Evolutionary conservation across 176 grass and related monocot genomes (phyloP).

Genomic region (Raddia distichophylla): DNA sequence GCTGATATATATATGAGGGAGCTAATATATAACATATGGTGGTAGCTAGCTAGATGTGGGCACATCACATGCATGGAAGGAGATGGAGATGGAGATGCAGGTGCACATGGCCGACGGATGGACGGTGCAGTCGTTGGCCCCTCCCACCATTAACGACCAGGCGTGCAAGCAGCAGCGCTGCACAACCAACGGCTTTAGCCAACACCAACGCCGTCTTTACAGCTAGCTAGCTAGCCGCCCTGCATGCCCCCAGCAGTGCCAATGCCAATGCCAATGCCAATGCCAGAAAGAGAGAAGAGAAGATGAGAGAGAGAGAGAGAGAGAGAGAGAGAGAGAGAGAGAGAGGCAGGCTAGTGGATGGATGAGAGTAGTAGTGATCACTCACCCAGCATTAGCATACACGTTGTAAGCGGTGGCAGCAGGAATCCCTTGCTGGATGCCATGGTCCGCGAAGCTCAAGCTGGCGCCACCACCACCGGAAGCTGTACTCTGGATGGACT

Average conservation of each 20-base stretch:
- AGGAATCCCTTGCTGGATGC: constrained; percentile 56
- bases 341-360: not conserved
- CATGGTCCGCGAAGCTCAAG: constrained; percentile 47
- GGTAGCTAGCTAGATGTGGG: constrained; percentile 5
- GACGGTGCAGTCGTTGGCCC: constrained; percentile 60
- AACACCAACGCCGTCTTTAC: constrained; percentile 45
- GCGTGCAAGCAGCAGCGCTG: constrained; percentile 6
- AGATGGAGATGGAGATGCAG: constrained; percentile 36
- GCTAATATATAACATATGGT: not conserved
- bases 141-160: constrained; percentile 53
- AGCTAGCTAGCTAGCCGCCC: constrained; percentile 38
- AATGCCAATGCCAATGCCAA: too few species aligned
- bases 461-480: constrained; percentile 38
- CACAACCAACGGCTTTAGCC: constrained; percentile 39
- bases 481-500: constrained; percentile 37
- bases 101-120: constrained; percentile 41
- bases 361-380: not conserved
- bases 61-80: not conserved
- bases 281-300: not conserved
- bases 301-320: not conserved
- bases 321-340: constrained; percentile 1
- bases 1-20: not conserved
- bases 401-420: constrained; percentile 40
- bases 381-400: constrained; percentile 21
- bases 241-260: too few species aligned